Percentiles rank a stretch among this genome's conserved stretches.
Evolutionary conservation across 2,329 filamentous ascomycete species (phyloP).

Genomic region (Rhynchosporium graminicola): DNA sequence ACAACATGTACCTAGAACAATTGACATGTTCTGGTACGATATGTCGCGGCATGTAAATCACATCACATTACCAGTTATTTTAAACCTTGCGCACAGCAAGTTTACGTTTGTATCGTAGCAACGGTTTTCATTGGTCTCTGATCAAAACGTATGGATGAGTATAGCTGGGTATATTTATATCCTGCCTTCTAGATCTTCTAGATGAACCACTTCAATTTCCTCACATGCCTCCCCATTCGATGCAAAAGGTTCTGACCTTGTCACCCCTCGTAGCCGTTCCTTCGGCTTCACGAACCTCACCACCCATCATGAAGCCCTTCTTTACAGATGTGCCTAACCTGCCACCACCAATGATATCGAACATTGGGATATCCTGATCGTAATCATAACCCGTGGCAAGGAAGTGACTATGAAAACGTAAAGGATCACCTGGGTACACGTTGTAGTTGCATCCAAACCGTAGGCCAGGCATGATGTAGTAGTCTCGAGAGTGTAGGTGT

Average conservation of each 20-base stretch:
- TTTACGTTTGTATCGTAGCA: not conserved
- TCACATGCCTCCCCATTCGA: conserved; percentile 94
- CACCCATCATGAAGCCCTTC: conserved; percentile 89
- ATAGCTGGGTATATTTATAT: conserved; percentile 7
- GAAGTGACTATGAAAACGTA: conserved; percentile 95
- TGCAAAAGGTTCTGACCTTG: conserved; percentile 71
- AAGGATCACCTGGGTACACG: conserved; percentile 90
- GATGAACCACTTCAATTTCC: not conserved
- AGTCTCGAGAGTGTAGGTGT: conserved; percentile 75
- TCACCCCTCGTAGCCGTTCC: conserved; percentile 39
- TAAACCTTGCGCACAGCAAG: too few relatives aligned
- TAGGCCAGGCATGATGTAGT: conserved; percentile 87
- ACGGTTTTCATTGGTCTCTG: not conserved
- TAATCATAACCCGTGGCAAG: conserved; percentile 81
- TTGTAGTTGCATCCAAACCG: conserved; percentile 94
- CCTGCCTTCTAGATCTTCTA: not conserved
- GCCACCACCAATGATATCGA: conserved; percentile 84
- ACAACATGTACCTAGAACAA: not conserved
- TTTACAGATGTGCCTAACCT: conserved; percentile 92
- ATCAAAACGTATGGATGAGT: not conserved
- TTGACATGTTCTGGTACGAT: not conserved
- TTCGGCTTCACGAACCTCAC: conserved; percentile 49
- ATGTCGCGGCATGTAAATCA: too few relatives aligned
- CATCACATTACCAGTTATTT: too few relatives aligned
- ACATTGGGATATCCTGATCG: conserved; percentile 81